phyloP scores from a whole-genome alignment of 257 asterid genomes.

The Primulina huaijiensis region DNA sequence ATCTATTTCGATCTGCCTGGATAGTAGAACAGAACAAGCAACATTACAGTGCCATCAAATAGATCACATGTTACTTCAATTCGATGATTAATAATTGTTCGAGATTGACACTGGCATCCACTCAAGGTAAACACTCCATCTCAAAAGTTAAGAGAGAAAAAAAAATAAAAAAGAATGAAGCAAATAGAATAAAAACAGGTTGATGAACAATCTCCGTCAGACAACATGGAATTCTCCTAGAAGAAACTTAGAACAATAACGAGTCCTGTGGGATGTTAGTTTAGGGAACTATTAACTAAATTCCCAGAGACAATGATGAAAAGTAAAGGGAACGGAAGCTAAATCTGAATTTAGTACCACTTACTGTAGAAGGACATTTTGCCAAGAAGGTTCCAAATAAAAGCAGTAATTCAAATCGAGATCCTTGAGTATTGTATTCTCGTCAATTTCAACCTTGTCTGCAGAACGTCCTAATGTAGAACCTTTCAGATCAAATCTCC shows the following conservation, averaged over 20 bases:
- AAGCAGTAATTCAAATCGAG: conserved; percentile 91
- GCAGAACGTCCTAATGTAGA: conserved; percentile 97
- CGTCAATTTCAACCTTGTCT: conserved; percentile 85
- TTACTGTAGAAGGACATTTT: conserved; percentile 64
- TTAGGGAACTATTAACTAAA: not conserved
- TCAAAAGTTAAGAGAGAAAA: not conserved
- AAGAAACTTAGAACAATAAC: not conserved
- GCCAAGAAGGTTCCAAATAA: conserved; percentile 92
- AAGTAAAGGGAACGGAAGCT: not conserved
- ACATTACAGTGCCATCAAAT: conserved; percentile 14
- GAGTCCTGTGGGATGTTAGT: not conserved
- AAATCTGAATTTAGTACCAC: conserved; percentile 35
- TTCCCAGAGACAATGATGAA: not conserved
- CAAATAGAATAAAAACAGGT: not conserved
- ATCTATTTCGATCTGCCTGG: conserved; percentile 91
- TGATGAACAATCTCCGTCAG: not conserved
- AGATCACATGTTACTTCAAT: conserved; percentile 6
- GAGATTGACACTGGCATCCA: not conserved
- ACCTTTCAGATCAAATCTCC: conserved; percentile 92
- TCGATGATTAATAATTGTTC: not conserved
- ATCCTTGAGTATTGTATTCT: conserved; percentile 90
- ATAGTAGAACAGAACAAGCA: conserved; percentile 21
- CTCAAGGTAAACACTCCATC: not conserved
- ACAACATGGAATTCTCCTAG: not conserved
- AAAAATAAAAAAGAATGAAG: not conserved